These are phyloP conservation scores for Hyparrhenia diplandra DNA, from an alignment of 176 grass and related monocot species.

Conservation along the genomic window DNA sequence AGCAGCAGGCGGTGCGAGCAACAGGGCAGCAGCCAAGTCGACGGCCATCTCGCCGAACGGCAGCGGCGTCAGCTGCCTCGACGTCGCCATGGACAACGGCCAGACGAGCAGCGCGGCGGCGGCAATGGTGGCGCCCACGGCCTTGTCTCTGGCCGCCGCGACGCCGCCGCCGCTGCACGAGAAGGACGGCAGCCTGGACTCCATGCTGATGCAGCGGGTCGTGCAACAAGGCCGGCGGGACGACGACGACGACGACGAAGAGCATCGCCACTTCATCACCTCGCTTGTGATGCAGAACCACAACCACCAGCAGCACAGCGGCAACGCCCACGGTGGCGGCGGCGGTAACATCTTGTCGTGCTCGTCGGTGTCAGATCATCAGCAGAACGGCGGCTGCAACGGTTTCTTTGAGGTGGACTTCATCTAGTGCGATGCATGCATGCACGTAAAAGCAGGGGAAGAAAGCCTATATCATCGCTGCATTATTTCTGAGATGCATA, in stretches of 20 bases:
- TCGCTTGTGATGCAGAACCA: background rate
- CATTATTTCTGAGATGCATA: constrained; percentile 7
- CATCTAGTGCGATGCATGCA: constrained; percentile 18
- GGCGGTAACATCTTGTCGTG: constrained; percentile 29
- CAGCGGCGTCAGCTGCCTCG: constrained; percentile 34
- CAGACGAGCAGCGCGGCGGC: constrained; percentile 13
- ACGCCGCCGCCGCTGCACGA: background rate
- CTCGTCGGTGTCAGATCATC: constrained; percentile 39
- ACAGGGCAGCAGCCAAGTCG: constrained; percentile 5
- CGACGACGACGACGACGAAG: background rate
- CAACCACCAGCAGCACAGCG: background rate
- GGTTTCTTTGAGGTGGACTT: constrained; percentile 58
- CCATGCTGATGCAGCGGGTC: constrained; percentile 10
- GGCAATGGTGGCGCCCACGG: background rate
- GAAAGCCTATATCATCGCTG: constrained; percentile 13
- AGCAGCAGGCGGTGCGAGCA: constrained; percentile 21
- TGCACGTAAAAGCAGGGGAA: background rate
- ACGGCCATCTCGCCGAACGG: constrained; percentile 22
- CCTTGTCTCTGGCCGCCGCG: constrained; percentile 17
- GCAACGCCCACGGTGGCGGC: background rate
- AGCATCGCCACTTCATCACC: constrained; percentile 10
- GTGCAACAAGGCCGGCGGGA: background rate
- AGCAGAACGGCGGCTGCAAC: constrained; percentile 23
- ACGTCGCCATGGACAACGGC: constrained; percentile 35
- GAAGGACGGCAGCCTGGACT: constrained; percentile 17